Base-by-base conservation (phyloP, 1,139 yeast species). In the Hansenula anomala region DNA sequence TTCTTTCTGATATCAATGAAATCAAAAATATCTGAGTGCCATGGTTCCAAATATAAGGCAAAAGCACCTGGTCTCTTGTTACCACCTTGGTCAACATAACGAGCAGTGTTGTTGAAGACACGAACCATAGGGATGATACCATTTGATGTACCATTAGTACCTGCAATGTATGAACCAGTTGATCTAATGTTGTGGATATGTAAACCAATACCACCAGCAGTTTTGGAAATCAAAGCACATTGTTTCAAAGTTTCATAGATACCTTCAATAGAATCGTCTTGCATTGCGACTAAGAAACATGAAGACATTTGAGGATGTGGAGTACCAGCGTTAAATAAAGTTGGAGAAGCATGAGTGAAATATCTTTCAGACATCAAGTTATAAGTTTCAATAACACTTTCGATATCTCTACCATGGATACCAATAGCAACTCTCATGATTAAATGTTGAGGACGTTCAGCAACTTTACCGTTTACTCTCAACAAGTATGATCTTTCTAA, bases 61-160 rank as follows among this genome's bases (percentile, higher is more conserved):
- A 87, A 84, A 13, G 96, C 96, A 56, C 96, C 96, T 3, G 96
- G 96, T 59, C 96, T 78, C 64, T 88, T 88, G 69, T 87, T 87
- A 53, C 96, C 96, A 59, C 96, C 96, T 68, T 87, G 96, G 56
- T 87, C 96, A 36, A 87, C 96, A 54, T 87, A 87, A 59, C 96
- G 76, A 25, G 96, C 96, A 41, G 96, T 86, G 65, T 86, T 86
- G 71, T 87, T 87, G 70, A 77, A 87, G 22, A 87, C 96, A 55
- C 95, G 77, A 41, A 87, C 74, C 96, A 87, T 87, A 36, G 96
- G 96, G 44, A 87, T 80, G 47, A 87, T 72, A 47, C 96, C 96
- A 54, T 82, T 87, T 22, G 95, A 85, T 27, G 90, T 81, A 54
- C 96, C 96, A 56, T 86, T 87, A 16, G 95, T 83, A 52, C 94